Percentiles rank a stretch among this genome's conserved stretches.
These are phyloP conservation scores for Hordeum marinum DNA, from an alignment of 176 grass and related monocot genomes.

Conservation along the genomic window DNA sequence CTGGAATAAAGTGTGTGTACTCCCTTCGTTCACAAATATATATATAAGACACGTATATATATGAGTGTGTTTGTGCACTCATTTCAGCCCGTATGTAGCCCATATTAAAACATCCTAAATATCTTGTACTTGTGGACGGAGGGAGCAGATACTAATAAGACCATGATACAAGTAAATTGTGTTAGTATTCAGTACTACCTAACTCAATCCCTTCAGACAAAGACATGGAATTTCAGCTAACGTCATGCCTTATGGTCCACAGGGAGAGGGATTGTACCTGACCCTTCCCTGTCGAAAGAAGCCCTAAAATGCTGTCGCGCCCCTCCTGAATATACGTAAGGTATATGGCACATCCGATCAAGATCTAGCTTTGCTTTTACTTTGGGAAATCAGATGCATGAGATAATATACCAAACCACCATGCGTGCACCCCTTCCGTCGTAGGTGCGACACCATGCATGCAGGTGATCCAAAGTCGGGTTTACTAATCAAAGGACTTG, in stretches of 20 bases:
- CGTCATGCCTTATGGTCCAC: background rate
- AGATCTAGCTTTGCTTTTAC: background rate
- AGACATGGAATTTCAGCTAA: background rate
- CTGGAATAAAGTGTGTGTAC: background rate
- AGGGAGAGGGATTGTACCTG: background rate
- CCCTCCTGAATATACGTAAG: background rate
- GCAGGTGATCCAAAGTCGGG: constrained; percentile 30
- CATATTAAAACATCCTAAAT: too few species aligned
- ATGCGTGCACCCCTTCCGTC: background rate
- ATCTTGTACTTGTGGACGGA: too few species aligned
- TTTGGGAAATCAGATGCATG: background rate
- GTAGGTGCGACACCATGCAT: constrained; percentile 2
- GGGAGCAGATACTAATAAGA: background rate
- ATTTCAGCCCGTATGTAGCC: too few species aligned
- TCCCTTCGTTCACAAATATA: too few species aligned
- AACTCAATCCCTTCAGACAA: background rate
- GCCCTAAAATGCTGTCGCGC: background rate
- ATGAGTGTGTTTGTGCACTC: too few species aligned
- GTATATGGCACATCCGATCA: background rate
- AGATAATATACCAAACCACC: background rate
- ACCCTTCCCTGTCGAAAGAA: background rate
- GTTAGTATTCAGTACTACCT: background rate
- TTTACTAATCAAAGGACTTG: constrained; percentile 16
- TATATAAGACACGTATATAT: too few species aligned
- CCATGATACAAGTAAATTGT: background rate